Conservation (phyloP, 225 moss, liverwort and hornwort genomes). For the Takakia lepidozioides region DNA sequence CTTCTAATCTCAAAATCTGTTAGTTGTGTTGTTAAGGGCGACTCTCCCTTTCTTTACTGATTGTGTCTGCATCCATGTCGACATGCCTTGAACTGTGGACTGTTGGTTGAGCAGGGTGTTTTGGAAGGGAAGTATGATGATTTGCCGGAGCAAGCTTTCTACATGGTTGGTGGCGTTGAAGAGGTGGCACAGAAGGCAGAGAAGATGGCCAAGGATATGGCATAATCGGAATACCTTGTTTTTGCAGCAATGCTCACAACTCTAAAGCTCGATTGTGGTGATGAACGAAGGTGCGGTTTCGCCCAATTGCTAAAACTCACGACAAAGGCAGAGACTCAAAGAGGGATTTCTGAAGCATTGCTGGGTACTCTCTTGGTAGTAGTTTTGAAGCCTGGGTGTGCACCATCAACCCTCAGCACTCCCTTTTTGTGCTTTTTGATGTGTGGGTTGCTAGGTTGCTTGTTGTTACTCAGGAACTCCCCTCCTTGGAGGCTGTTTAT, state of each 20-base stretch:
- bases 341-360: neutral
- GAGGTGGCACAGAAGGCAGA: slow-evolving; percentile 85
- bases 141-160: slow-evolving; percentile 74
- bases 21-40: no score
- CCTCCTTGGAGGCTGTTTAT: slow-evolving; percentile 14
- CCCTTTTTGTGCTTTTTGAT: neutral
- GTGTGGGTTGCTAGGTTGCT: slow-evolving; percentile 17
- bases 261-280: neutral
- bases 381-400: neutral
- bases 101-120: slow-evolving; percentile 43
- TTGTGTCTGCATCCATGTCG: no score
- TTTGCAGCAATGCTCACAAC: slow-evolving; percentile 9
- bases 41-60: no score
- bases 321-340: neutral
- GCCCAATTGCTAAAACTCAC: neutral
- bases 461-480: slow-evolving; percentile 20
- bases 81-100: no score
- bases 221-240: slow-evolving; percentile 14
- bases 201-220: slow-evolving; percentile 65
- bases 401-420: neutral
- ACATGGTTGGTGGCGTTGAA: slow-evolving; percentile 91
- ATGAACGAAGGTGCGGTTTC: neutral
- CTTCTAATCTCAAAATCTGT: no score
- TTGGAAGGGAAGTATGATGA: slow-evolving; percentile 84
- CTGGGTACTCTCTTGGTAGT: slow-evolving; percentile 1